phyloP scores from a whole-genome alignment of 2,329 filamentous ascomycete species.

The Dendryphion nanum region DNA sequence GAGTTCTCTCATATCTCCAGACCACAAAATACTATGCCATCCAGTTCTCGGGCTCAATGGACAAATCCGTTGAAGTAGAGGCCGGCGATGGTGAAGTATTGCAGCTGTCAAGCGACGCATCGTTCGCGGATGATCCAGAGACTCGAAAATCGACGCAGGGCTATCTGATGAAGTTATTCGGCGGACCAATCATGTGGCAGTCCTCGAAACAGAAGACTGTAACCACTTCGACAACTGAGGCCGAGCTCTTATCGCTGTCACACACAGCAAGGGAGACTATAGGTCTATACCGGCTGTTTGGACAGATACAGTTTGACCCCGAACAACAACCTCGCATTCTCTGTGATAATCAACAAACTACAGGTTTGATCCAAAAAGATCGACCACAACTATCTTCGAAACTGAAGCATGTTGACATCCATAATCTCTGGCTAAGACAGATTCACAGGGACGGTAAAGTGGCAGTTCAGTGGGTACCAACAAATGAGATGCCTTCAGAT shows the following conservation, averaged over 20 bases:
- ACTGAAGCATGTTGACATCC: neutral
- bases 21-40: neutral
- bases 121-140: neutral
- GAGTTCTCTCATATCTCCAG: neutral
- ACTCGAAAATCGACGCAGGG: neutral
- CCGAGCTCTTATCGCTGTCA: conserved; percentile 5
- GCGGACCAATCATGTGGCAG: neutral
- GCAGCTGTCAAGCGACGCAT: neutral
- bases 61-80: too few species aligned
- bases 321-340: neutral
- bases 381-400: neutral
- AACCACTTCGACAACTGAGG: conserved; percentile 9
- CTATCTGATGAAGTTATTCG: neutral
- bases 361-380: neutral
- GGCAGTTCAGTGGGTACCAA: neutral
- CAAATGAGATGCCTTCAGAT: neutral
- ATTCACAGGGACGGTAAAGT: neutral
- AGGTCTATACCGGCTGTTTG: conserved; percentile 2
- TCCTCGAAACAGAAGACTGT: neutral
- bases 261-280: conserved; percentile 9
- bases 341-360: neutral
- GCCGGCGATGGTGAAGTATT: neutral
- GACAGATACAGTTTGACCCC: neutral
- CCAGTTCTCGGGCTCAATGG: too few species aligned
- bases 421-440: neutral